Percentiles rank a stretch among this genome's conserved stretches.
Conservation (phyloP, 768 basidiomycete species). For the Calocera cornea region DNA sequence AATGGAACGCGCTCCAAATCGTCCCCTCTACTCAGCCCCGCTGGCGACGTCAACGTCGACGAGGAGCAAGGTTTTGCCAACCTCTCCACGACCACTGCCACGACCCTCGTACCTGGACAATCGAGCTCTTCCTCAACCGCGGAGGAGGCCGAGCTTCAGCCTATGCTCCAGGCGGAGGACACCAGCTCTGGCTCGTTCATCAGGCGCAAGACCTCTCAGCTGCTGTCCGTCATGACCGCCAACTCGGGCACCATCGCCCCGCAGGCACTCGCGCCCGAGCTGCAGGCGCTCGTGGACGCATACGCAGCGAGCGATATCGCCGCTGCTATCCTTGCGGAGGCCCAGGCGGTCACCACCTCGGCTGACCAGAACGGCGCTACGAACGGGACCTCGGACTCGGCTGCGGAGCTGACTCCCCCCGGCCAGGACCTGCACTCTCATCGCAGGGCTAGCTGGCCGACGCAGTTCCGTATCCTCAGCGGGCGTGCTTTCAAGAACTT, state of each 20-base stretch:
- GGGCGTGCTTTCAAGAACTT: conserved; percentile 97
- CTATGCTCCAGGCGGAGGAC: conserved; percentile 32
- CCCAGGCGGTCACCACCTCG: conserved; percentile 22
- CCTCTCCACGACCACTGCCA: conserved; percentile 14
- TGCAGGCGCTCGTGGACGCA: conserved; percentile 57
- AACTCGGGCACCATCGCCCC: conserved; percentile 23
- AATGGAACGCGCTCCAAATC: conserved; percentile 21
- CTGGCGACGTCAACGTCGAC: conserved; percentile 37
- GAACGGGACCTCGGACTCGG: conserved; percentile 48
- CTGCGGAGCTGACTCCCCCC: conserved; percentile 43
- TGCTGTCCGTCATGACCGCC: conserved; percentile 43
- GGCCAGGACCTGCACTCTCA: conserved; percentile 38
- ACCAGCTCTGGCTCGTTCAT: conserved; percentile 34
- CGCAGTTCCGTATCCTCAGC: conserved; percentile 88
- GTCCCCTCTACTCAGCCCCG: conserved; percentile 12
- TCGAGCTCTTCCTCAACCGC: conserved; percentile 15
- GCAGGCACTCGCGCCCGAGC: conserved; percentile 38
- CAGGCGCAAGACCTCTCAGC: conserved; percentile 58
- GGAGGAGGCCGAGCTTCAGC: conserved; percentile 42
- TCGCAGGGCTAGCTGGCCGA: conserved; percentile 69
- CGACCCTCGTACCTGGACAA: too few relatives aligned
- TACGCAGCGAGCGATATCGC: conserved; percentile 59
- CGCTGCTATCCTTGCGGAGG: conserved; percentile 45
- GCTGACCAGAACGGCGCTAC: conserved; percentile 22
- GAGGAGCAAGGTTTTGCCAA: conserved; percentile 50